phyloP scores from a whole-genome alignment of 306 rosid genomes.

The Notholithocarpus densiflorus region DNA sequence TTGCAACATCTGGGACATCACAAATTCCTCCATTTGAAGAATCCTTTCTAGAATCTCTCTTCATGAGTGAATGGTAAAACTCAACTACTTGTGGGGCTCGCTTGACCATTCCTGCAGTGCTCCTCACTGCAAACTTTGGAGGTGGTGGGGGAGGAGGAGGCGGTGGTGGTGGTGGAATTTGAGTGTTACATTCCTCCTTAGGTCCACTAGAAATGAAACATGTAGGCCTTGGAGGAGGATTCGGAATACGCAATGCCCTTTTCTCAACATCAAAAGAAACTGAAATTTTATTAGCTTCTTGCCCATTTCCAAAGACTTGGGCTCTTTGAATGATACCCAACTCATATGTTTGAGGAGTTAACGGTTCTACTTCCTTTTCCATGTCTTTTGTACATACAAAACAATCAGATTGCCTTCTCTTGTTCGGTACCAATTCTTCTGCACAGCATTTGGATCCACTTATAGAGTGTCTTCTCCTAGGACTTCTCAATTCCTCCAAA shows the following conservation, averaged over 20 bases:
- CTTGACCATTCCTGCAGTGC: conserved; percentile 53
- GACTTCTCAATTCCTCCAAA: conserved; percentile 55
- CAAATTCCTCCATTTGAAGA: conserved; percentile 67
- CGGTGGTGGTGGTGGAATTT: conserved; percentile 66
- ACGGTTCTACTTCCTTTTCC: conserved; percentile 52
- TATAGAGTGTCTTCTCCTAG: conserved; percentile 84
- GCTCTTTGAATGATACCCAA: conserved; percentile 53
- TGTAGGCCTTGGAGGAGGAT: conserved; percentile 97
- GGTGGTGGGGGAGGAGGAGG: conserved; percentile 92
- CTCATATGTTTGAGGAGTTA: conserved; percentile 46
- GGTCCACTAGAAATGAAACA: conserved; percentile 47
- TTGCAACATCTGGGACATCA: conserved; percentile 79
- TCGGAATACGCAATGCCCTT: conserved; percentile 80
- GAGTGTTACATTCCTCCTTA: conserved; percentile 42
- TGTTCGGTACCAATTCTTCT: conserved; percentile 56
- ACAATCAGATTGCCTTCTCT: conserved; percentile 84
- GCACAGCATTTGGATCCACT: conserved; percentile 73
- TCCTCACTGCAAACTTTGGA: conserved; percentile 54
- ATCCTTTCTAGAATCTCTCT: conserved; percentile 92
- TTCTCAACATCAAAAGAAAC: conserved; percentile 70
- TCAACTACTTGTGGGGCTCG: conserved; percentile 97
- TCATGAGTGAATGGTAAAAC: conserved; percentile 94
- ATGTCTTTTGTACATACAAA: conserved; percentile 60
- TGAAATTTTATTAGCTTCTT: conserved; percentile 55
- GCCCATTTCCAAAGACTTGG: conserved; percentile 39